Base-by-base conservation (phyloP, 2,329 filamentous ascomycete species). In the Fusarium nisikadoi region DNA sequence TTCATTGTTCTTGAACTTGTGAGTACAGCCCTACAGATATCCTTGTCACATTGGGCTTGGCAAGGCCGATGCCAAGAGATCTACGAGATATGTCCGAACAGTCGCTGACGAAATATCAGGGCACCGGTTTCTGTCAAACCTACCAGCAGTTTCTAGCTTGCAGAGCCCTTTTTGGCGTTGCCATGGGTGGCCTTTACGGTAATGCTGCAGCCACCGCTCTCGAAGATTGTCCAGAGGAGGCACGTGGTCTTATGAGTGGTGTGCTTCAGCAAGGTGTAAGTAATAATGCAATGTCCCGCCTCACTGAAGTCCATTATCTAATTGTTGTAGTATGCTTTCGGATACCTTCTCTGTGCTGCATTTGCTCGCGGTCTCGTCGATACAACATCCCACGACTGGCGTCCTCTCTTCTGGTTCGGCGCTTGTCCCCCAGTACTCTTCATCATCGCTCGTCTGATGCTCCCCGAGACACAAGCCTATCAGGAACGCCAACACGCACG, bases 381-480 rank as follows among this genome's bases (percentile, higher is more conserved):
- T 80, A 96, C 94, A 2, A 95, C 94, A 1, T 80, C 89, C 2
- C 91, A 97, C 78, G 90, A 87, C 57, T 97, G 94, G 94, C 87
- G 94, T 12, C 93, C 94, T 1, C 85, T 97, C 1, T 97, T 91
- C 85, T 97, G 94, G 94, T 97, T 97, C 80, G 94, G 91, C 17
- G 93, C 94, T 10, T 88, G 91, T 41, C 93, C 93, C 1, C 94
- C 94, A 0, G 86, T 94, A 4, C 80, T 97, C 36, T 92, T 97
- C 81, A 97, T 97, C 78, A 77, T 90, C 60, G 94, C 93, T 85
- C 91, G 94, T 38, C 84, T 95, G 27, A 89, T 87, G 79, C 86
- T 97, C 3, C 92, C 93, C 10, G 94, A 97, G 83, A 97, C 94
- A 0, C 83, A 92, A 49, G 88, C 90, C 2, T 97, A 92, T 81